Percentiles rank a stretch among this genome's conserved stretches.
Evolutionary conservation across 2,329 filamentous ascomycete genomes (phyloP).

Genomic region (Monosporascus cannonballus): DNA sequence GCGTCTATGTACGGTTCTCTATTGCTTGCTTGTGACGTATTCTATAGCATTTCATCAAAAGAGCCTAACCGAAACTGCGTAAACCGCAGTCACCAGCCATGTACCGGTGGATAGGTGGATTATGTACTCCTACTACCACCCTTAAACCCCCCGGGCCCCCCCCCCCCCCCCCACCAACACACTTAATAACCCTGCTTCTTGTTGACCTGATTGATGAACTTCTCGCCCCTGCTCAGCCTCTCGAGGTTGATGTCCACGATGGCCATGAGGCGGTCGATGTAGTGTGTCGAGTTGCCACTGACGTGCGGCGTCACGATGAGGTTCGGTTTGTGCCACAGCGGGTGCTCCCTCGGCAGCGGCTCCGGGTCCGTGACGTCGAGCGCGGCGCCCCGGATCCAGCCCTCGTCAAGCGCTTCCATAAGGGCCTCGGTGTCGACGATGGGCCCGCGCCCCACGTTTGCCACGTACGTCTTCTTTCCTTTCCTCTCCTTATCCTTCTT

Average conservation of each 20-base stretch:
- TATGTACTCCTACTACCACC: no score
- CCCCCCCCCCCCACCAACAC: background rate
- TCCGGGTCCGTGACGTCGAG: slow-evolving; percentile 68
- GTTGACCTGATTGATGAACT: slow-evolving; percentile 25
- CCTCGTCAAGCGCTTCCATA: slow-evolving; percentile 42
- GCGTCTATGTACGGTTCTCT: no score
- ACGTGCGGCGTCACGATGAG: slow-evolving; percentile 43
- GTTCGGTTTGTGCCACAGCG: slow-evolving; percentile 58
- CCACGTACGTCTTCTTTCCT: slow-evolving; percentile 43
- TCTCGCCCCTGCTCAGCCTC: slow-evolving; percentile 20
- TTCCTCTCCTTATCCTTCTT: background rate
- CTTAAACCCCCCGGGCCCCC: no score
- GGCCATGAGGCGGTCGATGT: slow-evolving; percentile 17
- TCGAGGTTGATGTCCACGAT: slow-evolving; percentile 23
- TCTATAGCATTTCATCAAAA: no score
- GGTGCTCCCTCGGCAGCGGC: slow-evolving; percentile 54
- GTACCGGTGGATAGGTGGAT: no score
- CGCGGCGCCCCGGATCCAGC: slow-evolving; percentile 47
- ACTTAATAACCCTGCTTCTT: slow-evolving; percentile 24
- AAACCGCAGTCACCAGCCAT: no score
- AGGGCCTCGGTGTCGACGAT: slow-evolving; percentile 39
- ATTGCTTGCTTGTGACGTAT: no score
- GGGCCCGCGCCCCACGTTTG: slow-evolving; percentile 57
- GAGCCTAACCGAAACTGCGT: no score
- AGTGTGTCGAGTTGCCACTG: slow-evolving; percentile 22